Percentiles rank a stretch among this genome's conserved stretches.
These are phyloP conservation scores for Crithidia sp. DNA, from an alignment of 208 protist species.

Conservation along the genomic window DNA sequence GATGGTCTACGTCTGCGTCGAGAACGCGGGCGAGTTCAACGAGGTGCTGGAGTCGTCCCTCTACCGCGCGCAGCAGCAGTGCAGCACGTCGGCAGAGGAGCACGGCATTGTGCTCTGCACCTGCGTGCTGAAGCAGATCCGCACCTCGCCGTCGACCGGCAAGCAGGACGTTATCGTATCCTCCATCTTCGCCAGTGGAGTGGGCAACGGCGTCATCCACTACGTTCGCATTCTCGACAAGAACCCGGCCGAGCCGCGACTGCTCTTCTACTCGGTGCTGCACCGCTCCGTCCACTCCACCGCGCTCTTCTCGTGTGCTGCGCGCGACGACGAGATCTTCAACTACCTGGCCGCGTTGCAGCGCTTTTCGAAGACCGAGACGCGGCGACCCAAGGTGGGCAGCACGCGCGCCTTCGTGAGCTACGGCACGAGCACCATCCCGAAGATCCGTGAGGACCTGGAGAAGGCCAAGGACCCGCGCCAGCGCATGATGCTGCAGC, in stretches of 20 bases:
- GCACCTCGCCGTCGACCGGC: conserved; percentile 28
- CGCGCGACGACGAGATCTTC: conserved; percentile 35
- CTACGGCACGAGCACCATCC: conserved; percentile 51
- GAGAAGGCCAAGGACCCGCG: conserved; percentile 38
- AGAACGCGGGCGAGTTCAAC: conserved; percentile 69
- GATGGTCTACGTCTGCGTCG: conserved; percentile 55
- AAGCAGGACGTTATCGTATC: conserved; percentile 72
- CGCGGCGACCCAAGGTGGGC: conserved; percentile 60
- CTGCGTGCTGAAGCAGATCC: conserved; percentile 72
- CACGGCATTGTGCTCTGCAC: conserved; percentile 72
- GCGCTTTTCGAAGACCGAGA: conserved; percentile 71
- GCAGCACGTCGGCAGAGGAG: conserved; percentile 36
- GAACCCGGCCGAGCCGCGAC: conserved; percentile 79
- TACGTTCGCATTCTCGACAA: conserved; percentile 86
- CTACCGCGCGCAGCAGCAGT: conserved; percentile 25
- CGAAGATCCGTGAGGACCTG: conserved; percentile 55
- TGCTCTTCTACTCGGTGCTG: conserved; percentile 76
- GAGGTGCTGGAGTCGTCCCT: conserved; percentile 57
- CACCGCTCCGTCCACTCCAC: conserved; percentile 65
- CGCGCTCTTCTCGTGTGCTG: conserved; percentile 47
- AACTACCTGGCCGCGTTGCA: conserved; percentile 58
- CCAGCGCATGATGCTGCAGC: conserved; percentile 43
- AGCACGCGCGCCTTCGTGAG: conserved; percentile 55
- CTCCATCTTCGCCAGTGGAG: conserved; percentile 74
- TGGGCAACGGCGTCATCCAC: conserved; percentile 72